These are phyloP conservation scores for Psilocybe tampanensis DNA, from an alignment of 768 basidiomycete species.

Conservation along the genomic window DNA sequence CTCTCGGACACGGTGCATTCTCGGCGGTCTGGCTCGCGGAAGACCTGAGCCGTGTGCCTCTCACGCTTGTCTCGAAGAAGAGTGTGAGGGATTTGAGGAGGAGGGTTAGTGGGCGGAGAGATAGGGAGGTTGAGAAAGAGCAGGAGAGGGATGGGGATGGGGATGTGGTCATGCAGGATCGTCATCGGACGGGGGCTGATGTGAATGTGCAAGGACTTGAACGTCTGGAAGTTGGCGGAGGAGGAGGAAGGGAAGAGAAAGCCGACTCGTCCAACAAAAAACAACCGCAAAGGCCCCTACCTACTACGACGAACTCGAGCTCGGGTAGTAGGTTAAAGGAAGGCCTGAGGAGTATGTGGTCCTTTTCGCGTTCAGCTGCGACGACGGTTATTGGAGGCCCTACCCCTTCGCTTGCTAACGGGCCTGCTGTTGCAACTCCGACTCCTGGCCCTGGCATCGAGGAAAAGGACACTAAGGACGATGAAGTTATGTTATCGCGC, in stretches of 20 bases:
- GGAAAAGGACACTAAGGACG: neutral
- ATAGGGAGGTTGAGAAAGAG: neutral
- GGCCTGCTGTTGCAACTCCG: neutral
- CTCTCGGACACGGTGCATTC: constrained; percentile 75
- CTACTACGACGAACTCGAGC: constrained; percentile 6
- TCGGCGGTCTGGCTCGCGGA: constrained; percentile 76
- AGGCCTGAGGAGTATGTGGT: constrained; percentile 24
- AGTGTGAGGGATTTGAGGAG: constrained; percentile 42
- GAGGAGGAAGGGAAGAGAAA: neutral
- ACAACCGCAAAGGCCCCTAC: neutral
- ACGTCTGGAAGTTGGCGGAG: neutral
- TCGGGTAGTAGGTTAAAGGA: constrained; percentile 18
- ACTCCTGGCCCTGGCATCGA: too few relatives aligned
- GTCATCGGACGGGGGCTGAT: too few relatives aligned
- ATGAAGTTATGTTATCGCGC: neutral
- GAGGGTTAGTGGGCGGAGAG: constrained; percentile 24
- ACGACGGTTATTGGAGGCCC: neutral
- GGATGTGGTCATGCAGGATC: neutral
- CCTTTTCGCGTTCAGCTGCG: constrained; percentile 18
- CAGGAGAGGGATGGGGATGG: neutral
- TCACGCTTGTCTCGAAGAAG: constrained; percentile 42
- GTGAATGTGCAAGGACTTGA: neutral
- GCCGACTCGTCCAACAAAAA: too few relatives aligned
- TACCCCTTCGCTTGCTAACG: neutral
- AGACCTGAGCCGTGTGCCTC: constrained; percentile 47